Conservation (phyloP, 768 basidiomycete species). For the Kwoniella newhampshirensis region DNA sequence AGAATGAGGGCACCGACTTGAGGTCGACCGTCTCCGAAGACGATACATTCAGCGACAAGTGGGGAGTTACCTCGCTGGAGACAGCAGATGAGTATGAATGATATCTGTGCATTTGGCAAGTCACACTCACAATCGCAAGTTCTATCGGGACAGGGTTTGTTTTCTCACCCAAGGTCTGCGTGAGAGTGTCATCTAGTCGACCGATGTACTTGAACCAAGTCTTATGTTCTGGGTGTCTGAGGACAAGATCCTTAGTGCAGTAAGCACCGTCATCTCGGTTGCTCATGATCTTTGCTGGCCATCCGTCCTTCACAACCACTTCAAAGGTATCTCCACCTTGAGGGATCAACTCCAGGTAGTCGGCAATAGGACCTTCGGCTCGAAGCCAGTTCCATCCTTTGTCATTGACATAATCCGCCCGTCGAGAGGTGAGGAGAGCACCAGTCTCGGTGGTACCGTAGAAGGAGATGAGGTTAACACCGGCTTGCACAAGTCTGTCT, state of each 20-base stretch:
- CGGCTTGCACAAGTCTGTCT: slow-evolving; percentile 58
- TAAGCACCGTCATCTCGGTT: slow-evolving; percentile 62
- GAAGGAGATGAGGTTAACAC: slow-evolving; percentile 59
- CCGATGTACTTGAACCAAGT: slow-evolving; percentile 60
- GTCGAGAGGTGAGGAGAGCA: slow-evolving; percentile 45
- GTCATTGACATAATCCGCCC: slow-evolving; percentile 58
- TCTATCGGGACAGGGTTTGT: slow-evolving; percentile 63
- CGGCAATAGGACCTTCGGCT: slow-evolving; percentile 42
- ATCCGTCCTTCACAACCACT: slow-evolving; percentile 60
- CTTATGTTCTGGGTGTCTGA: slow-evolving; percentile 56
- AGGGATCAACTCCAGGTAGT: slow-evolving; percentile 58
- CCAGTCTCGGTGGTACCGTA: slow-evolving; percentile 58
- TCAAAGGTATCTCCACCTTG: slow-evolving; percentile 58
- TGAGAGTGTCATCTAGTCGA: slow-evolving; percentile 61
- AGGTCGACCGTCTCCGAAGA: slow-evolving; percentile 60
- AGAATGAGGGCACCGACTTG: slow-evolving; percentile 61
- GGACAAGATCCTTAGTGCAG: slow-evolving; percentile 62
- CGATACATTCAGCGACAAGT: slow-evolving; percentile 59
- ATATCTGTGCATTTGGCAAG: background rate
- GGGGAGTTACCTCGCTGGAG: slow-evolving; percentile 57
- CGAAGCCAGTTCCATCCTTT: slow-evolving; percentile 64
- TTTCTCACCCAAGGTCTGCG: slow-evolving; percentile 59
- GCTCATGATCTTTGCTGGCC: slow-evolving; percentile 58
- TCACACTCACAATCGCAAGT: slow-evolving; percentile 54
- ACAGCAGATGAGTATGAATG: background rate